Conservation (phyloP, 108 stramenopile species). For the Epithemia pelagica region DNA sequence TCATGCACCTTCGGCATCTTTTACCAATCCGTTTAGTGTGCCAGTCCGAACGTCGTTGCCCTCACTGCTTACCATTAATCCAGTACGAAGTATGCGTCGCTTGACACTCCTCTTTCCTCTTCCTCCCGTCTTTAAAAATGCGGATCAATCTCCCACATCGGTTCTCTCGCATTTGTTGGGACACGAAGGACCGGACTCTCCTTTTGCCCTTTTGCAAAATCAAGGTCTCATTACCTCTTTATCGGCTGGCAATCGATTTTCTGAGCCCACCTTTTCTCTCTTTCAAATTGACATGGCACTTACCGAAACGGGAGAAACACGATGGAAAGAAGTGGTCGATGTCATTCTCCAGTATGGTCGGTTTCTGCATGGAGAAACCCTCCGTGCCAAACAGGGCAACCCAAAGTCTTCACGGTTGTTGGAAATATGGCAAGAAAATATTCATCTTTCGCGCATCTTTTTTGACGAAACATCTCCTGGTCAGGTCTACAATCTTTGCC, state of each 20-base stretch:
- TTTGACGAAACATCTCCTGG: slow-evolving; percentile 75
- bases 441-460: slow-evolving; percentile 39
- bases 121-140: slow-evolving; percentile 28
- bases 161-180: slow-evolving; percentile 68
- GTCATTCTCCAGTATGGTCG: slow-evolving; percentile 60
- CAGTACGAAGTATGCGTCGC: slow-evolving; percentile 54
- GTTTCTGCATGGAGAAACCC: slow-evolving; percentile 38
- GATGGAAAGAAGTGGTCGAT: slow-evolving; percentile 60
- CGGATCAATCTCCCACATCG: slow-evolving; percentile 54
- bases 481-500: slow-evolving; percentile 59
- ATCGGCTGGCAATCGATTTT: slow-evolving; percentile 47
- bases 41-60: slow-evolving; percentile 45
- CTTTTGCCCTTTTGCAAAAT: slow-evolving; percentile 69
- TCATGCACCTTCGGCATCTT: slow-evolving; percentile 16
- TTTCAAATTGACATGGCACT: slow-evolving; percentile 61
- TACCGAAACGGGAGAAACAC: slow-evolving; percentile 67
- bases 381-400: slow-evolving; percentile 4
- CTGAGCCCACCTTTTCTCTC: slow-evolving; percentile 55
- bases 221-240: slow-evolving; percentile 47
- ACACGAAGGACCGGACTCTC: slow-evolving; percentile 67
- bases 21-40: slow-evolving; percentile 29
- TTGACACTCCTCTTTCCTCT: slow-evolving; percentile 63
- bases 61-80: slow-evolving; percentile 50
- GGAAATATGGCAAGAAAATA: slow-evolving; percentile 50
- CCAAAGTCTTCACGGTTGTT: neutral